Evolutionary conservation across 305 asterid species (phyloP), one percentile per base, ranked within the genome.

Genomic region (Stenogyne calaminthoides): DNA sequence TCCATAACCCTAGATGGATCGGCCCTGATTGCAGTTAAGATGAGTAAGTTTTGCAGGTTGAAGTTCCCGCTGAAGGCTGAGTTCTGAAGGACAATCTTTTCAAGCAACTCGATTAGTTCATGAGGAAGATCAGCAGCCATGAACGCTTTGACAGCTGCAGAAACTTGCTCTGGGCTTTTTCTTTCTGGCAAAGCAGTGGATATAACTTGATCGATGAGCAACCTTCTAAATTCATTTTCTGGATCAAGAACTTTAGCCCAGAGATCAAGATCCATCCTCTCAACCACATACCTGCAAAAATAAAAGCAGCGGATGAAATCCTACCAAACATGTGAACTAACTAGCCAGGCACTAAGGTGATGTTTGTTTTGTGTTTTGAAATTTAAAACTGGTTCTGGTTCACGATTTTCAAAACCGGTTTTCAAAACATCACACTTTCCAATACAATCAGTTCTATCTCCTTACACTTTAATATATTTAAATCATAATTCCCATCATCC

Each of bases 61-160:
- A 88, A 95, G 93, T 95, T 95, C 73, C 99, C 99, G 73, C 97
- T 95, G 83, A 95, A 95, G 7, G 99, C 96, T 36, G 98, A 95
- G 82, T 92, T 95, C 77, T 95, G 99, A 70, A 95, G 96, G 49
- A 95, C 99, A 27, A 95, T 95, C 90, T 95, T 95, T 79, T 95
- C 99, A 78, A 95, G 98, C 81, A 95, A 88, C 84, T 95, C 99
- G 76, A 95, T 95, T 64, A 95, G 86, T 77, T 95, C 99, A 71
- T 95, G 99, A 19, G 99, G 99, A 67, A 95, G 99, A 83, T 95
- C 99, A 64, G 99, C 99, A 29, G 98, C 90, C 98, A 95, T 95
- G 82, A 95, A 95, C 4, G 99, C 98, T 78, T 95, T 95, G 72
- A 95, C 98, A 79, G 99, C 97, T 14, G 99, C 99, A 78, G 99